A percentile compares a stretch with the other conserved stretches of the same genome.
phyloP scores from a whole-genome alignment of 345 rosid genomes.

The Salix suchowensis region DNA sequence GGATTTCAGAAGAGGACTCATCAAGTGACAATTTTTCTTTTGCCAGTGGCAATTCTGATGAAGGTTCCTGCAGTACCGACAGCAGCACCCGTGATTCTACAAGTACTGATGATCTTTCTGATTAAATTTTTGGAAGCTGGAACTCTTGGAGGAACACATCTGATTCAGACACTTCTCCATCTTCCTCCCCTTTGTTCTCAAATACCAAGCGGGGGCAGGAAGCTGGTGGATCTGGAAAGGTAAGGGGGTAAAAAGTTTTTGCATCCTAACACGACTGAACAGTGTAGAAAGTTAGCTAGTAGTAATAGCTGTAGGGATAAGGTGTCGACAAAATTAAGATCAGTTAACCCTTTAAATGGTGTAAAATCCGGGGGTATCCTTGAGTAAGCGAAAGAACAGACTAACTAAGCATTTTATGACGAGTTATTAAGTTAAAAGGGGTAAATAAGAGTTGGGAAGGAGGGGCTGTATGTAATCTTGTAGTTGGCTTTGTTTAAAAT shows the following conservation, averaged over 20 bases:
- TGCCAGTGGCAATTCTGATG: conserved; percentile 77
- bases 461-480: conserved; percentile 25
- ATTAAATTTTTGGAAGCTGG: conserved; percentile 57
- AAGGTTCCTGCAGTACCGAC: conserved; percentile 84
- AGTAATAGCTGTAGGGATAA: conserved; percentile 38
- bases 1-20: conserved; percentile 71
- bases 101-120: conserved; percentile 71
- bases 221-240: conserved; percentile 22
- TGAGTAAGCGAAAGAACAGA: conserved; percentile 25
- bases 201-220: conserved; percentile 10
- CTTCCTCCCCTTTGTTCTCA: conserved; percentile 53
- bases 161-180: conserved; percentile 55
- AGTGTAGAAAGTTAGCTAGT: conserved; percentile 33
- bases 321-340: conserved; percentile 32
- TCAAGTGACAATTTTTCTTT: conserved; percentile 83
- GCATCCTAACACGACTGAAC: conserved; percentile 30
- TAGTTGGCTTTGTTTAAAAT: conserved; percentile 21
- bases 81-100: conserved; percentile 64
- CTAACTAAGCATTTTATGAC: conserved; percentile 21
- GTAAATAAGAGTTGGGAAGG: conserved; percentile 29
- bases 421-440: conserved; percentile 13
- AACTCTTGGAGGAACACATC: conserved; percentile 42
- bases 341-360: conserved; percentile 28
- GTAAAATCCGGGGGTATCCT: conserved; percentile 38
- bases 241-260: conserved; percentile 36